Conservation (phyloP, 306 rosid species). For the Hippophae tibetana region DNA sequence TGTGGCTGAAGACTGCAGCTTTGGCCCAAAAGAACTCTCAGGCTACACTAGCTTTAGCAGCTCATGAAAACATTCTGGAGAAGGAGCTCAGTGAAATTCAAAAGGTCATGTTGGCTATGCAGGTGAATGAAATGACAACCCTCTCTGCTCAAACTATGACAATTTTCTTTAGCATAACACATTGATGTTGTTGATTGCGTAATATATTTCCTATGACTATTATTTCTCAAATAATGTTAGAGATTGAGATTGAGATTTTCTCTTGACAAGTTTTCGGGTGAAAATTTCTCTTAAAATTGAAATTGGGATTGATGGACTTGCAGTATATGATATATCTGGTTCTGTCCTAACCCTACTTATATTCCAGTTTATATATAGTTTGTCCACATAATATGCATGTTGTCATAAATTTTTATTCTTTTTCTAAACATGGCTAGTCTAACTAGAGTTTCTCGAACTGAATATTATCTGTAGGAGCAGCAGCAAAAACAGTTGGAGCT, state of each 20-base stretch:
- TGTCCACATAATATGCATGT: background rate
- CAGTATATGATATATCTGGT: too few species aligned
- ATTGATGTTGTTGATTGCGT: constrained; percentile 1
- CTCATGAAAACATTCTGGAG: constrained; percentile 69
- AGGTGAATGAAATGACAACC: constrained; percentile 35
- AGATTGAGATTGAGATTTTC: background rate
- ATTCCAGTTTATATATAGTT: too few species aligned
- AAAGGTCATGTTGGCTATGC: constrained; percentile 84
- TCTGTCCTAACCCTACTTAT: too few species aligned
- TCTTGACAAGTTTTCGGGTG: background rate
- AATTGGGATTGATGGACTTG: too few species aligned
- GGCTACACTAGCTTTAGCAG: constrained; percentile 72
- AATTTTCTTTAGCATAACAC: background rate
- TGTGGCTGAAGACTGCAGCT: constrained; percentile 62
- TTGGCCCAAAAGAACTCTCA: constrained; percentile 72
- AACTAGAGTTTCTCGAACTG: constrained; percentile 9
- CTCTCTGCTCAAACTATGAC: background rate
- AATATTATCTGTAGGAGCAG: constrained; percentile 52
- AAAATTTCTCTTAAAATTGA: background rate
- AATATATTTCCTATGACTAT: background rate
- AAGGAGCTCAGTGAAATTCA: constrained; percentile 88
- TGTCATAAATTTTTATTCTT: background rate
- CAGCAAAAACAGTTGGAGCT: constrained; percentile 81
- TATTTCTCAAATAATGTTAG: background rate
- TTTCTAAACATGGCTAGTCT: constrained; percentile 4